These are phyloP conservation scores for Sugiyamaella grinbergsii DNA, from an alignment of 1,139 yeast genomes.

Conservation along the genomic window DNA sequence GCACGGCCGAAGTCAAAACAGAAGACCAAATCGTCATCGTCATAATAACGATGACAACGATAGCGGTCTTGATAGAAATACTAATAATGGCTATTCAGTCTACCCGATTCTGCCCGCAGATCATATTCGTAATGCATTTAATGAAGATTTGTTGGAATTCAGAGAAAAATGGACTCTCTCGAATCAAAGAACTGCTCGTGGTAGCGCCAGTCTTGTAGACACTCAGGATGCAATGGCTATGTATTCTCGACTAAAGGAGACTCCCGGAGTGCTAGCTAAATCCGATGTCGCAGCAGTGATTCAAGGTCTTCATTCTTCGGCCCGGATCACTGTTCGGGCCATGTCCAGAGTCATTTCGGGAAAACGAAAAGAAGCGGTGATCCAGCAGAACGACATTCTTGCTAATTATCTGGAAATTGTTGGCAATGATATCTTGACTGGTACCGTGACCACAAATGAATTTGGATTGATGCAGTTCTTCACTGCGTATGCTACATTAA, in stretches of 20 bases:
- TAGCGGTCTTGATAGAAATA: too few relatives aligned
- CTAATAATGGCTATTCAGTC: neutral
- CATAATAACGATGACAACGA: slow-evolving; percentile 8
- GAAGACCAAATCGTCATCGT: slow-evolving; percentile 1
- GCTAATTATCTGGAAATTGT: slow-evolving; percentile 42
- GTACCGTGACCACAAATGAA: slow-evolving; percentile 48
- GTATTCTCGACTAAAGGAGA: slow-evolving; percentile 31
- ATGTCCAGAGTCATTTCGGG: slow-evolving; percentile 28
- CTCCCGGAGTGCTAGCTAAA: slow-evolving; percentile 29
- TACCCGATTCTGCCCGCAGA: slow-evolving; percentile 13
- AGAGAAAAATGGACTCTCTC: slow-evolving; percentile 27
- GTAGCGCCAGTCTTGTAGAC: slow-evolving; percentile 29
- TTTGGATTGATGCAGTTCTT: slow-evolving; percentile 60
- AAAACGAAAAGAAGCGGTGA: slow-evolving; percentile 24
- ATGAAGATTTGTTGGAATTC: slow-evolving; percentile 22
- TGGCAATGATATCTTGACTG: slow-evolving; percentile 49
- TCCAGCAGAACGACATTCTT: slow-evolving; percentile 33
- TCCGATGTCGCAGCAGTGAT: slow-evolving; percentile 33
- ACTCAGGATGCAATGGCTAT: slow-evolving; percentile 35
- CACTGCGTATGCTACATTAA: slow-evolving; percentile 59
- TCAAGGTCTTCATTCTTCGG: slow-evolving; percentile 36
- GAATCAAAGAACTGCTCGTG: slow-evolving; percentile 29
- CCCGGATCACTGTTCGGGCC: slow-evolving; percentile 27
- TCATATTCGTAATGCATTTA: slow-evolving; percentile 23
- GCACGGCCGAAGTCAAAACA: neutral